Conservation (phyloP, 2,329 filamentous ascomycete species). For the Penicillium sp. region DNA sequence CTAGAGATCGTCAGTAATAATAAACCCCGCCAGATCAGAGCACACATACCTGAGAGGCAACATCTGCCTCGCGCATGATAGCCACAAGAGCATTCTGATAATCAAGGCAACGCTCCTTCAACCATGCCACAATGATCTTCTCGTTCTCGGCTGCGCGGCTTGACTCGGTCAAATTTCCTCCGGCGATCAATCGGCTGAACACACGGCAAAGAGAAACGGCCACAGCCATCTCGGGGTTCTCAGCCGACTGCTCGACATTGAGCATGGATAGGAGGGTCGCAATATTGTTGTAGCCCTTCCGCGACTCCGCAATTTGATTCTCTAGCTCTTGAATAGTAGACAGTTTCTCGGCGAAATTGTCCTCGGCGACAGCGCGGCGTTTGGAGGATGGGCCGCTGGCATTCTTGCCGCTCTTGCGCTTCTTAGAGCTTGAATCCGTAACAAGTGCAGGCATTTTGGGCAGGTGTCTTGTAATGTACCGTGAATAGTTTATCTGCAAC, state of each 20-base stretch:
- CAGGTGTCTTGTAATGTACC: slow-evolving; percentile 10
- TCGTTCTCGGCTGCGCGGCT: slow-evolving; percentile 70
- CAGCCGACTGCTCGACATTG: slow-evolving; percentile 49
- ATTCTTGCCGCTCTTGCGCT: slow-evolving; percentile 40
- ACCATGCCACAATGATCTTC: slow-evolving; percentile 69
- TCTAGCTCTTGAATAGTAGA: slow-evolving; percentile 72
- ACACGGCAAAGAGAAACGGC: slow-evolving; percentile 80
- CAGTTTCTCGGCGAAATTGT: slow-evolving; percentile 53
- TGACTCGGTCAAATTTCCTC: slow-evolving; percentile 66
- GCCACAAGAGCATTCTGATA: slow-evolving; percentile 63
- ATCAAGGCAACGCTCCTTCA: slow-evolving; percentile 70
- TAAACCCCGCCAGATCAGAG: neutral
- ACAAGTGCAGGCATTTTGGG: slow-evolving; percentile 29
- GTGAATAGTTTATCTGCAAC: slow-evolving; percentile 10
- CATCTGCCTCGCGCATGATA: slow-evolving; percentile 60
- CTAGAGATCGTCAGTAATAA: slow-evolving; percentile 35
- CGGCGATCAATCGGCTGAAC: slow-evolving; percentile 75
- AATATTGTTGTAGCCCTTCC: slow-evolving; percentile 91
- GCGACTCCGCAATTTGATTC: slow-evolving; percentile 76
- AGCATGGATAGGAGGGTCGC: slow-evolving; percentile 64
- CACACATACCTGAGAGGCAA: slow-evolving; percentile 49
- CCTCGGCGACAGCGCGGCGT: slow-evolving; percentile 47
- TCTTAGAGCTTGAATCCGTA: slow-evolving; percentile 34
- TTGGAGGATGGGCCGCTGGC: slow-evolving; percentile 40
- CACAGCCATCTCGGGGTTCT: slow-evolving; percentile 62